phyloP scores from a whole-genome alignment of 1,284 basidiomycete genomes.

The Tremellales sp. region DNA sequence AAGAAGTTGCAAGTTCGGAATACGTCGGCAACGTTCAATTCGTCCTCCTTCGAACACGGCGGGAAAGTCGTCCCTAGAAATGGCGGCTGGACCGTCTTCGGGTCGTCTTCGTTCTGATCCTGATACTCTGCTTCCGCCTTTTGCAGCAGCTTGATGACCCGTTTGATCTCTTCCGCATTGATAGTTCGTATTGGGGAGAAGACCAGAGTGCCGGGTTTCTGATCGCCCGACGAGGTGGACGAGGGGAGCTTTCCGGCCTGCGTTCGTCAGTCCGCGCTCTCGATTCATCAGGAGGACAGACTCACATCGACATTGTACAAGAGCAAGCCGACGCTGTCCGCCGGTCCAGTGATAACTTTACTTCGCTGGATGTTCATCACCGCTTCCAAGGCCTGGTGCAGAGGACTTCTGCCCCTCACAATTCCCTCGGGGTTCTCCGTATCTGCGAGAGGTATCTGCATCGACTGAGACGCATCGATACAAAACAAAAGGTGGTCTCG shows the following conservation, averaged over 20 bases:
- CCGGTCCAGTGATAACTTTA: conserved; percentile 82
- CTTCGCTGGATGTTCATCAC: conserved; percentile 80
- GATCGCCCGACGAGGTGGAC: conserved; percentile 42
- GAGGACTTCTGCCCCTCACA: conserved; percentile 43
- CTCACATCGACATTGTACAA: conserved; percentile 83
- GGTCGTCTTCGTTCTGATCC: conserved; percentile 17
- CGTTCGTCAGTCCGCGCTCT: background rate
- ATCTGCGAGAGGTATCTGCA: conserved; percentile 66
- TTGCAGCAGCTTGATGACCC: conserved; percentile 47
- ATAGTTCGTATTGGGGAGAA: conserved; percentile 73
- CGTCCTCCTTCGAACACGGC: conserved; percentile 28
- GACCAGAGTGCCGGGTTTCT: conserved; percentile 63
- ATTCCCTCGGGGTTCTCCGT: conserved; percentile 33
- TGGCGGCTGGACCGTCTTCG: conserved; percentile 29
- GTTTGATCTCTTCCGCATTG: conserved; percentile 73
- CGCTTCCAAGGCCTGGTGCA: conserved; percentile 66
- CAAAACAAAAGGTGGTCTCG: conserved; percentile 85
- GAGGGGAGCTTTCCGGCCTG: conserved; percentile 38
- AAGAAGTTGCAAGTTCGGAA: conserved; percentile 84
- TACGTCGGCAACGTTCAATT: conserved; percentile 65
- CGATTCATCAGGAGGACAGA: conserved; percentile 1
- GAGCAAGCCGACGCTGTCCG: conserved; percentile 81
- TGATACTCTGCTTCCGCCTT: conserved; percentile 32
- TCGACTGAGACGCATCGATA: conserved; percentile 86
- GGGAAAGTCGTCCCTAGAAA: conserved; percentile 37